Conservation (phyloP, 2,329 filamentous ascomycete species). For the Stachybotrys chlorohalonatus region DNA sequence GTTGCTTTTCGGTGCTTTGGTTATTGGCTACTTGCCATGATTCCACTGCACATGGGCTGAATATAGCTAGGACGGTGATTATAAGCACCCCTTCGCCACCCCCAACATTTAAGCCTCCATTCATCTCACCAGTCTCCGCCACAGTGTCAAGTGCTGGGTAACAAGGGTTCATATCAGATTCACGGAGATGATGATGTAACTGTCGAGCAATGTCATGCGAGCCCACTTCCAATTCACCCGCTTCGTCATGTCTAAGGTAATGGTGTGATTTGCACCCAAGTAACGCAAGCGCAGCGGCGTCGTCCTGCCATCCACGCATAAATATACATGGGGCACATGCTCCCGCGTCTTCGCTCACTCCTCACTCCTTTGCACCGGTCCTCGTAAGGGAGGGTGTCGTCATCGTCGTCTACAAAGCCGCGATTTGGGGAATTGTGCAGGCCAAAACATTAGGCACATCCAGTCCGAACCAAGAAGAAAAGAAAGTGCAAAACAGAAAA, state of each 20-base stretch:
- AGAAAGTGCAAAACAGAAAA: neutral
- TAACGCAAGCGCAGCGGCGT: neutral
- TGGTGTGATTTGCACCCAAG: neutral
- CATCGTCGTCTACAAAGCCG: neutral
- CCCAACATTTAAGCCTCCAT: neutral
- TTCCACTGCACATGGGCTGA: no score
- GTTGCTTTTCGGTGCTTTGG: no score
- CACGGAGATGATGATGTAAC: neutral
- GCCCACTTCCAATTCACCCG: neutral
- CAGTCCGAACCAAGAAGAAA: neutral
- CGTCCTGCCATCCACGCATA: neutral
- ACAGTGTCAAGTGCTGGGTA: neutral
- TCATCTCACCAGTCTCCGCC: neutral
- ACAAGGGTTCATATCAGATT: no score
- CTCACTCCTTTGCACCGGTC: neutral
- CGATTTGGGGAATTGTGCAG: neutral
- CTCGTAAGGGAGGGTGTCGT: no score
- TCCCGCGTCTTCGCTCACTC: neutral
- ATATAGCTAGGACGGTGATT: no score
- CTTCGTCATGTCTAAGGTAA: neutral
- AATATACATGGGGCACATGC: neutral
- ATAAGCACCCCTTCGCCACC: neutral
- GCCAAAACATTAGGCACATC: neutral
- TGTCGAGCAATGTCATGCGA: neutral
- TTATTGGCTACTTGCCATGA: no score